These are phyloP conservation scores for Chlorella sorokiniana DNA, from an alignment of 139 green algal genomes.

Conservation along the genomic window DNA sequence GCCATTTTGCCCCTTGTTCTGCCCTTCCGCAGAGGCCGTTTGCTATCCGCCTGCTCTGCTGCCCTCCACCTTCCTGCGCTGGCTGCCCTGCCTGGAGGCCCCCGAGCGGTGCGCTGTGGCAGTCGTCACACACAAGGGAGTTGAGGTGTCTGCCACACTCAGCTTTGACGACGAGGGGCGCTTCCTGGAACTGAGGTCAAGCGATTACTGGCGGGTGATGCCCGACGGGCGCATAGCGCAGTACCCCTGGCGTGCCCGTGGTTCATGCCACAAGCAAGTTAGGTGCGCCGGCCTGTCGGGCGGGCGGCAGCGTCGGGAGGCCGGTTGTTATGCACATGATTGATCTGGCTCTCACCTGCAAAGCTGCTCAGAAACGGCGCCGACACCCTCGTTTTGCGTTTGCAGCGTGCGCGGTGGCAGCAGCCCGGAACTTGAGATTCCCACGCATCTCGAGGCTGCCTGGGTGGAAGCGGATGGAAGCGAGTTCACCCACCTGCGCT, in stretches of 20 bases:
- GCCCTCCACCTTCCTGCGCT: not conserved
- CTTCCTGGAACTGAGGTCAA: not conserved
- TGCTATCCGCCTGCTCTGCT: slow-evolving; percentile 20
- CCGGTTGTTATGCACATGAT: not conserved
- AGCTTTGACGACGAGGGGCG: slow-evolving; percentile 8
- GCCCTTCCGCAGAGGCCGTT: slow-evolving; percentile 3
- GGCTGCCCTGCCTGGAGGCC: not conserved
- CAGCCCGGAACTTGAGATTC: not conserved
- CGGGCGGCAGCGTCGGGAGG: not conserved
- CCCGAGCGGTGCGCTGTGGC: not conserved
- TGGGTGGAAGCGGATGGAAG: slow-evolving; percentile 10
- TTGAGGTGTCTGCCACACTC: not conserved
- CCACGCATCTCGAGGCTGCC: not conserved
- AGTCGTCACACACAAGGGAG: not conserved
- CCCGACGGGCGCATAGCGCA: not conserved
- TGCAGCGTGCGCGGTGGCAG: not conserved
- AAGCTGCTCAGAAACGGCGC: no score
- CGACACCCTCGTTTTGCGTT: not conserved
- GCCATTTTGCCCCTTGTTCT: not conserved
- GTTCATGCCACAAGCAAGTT: not conserved
- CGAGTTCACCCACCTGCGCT: not conserved
- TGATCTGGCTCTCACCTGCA: no score
- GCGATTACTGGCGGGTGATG: slow-evolving; percentile 13
- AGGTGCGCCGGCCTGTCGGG: not conserved
- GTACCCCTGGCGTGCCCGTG: not conserved